Conservation (phyloP, 768 basidiomycete species). For the Xerocomus potaroensis region DNA sequence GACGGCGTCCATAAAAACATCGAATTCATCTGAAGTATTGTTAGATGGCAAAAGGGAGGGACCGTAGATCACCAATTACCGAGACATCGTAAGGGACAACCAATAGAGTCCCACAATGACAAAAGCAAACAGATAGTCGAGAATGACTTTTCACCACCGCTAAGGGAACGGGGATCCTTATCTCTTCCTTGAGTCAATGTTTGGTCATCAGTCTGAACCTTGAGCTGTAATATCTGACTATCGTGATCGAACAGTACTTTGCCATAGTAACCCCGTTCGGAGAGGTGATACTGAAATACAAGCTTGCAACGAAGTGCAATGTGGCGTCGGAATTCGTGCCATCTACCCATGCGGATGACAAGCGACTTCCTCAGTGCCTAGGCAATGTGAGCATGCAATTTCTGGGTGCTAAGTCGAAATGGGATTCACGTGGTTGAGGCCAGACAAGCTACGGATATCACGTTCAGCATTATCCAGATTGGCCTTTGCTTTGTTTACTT, state of each 20-base stretch:
- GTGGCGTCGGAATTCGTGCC: constrained; percentile 85
- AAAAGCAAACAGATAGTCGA: constrained; percentile 91
- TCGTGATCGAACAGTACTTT: constrained; percentile 85
- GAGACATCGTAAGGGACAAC: constrained; percentile 89
- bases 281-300: constrained; percentile 78
- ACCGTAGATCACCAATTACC: constrained; percentile 40
- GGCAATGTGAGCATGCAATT: constrained; percentile 8
- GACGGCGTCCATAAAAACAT: constrained; percentile 96
- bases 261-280: constrained; percentile 84
- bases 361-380: constrained; percentile 70
- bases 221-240: constrained; percentile 57
- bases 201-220: constrained; percentile 83
- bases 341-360: constrained; percentile 58
- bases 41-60: constrained; percentile 7
- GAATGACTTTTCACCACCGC: constrained; percentile 96
- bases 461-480: constrained; percentile 55
- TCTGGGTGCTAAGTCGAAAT: background rate
- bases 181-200: constrained; percentile 60
- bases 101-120: constrained; percentile 95
- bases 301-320: constrained; percentile 86
- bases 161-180: constrained; percentile 82
- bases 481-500: constrained; percentile 61
- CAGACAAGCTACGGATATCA: constrained; percentile 59
- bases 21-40: constrained; percentile 75
- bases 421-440: constrained; percentile 59